Base-by-base conservation (phyloP, 164 flowering plant species). In the Macadamia tetraphylla region DNA sequence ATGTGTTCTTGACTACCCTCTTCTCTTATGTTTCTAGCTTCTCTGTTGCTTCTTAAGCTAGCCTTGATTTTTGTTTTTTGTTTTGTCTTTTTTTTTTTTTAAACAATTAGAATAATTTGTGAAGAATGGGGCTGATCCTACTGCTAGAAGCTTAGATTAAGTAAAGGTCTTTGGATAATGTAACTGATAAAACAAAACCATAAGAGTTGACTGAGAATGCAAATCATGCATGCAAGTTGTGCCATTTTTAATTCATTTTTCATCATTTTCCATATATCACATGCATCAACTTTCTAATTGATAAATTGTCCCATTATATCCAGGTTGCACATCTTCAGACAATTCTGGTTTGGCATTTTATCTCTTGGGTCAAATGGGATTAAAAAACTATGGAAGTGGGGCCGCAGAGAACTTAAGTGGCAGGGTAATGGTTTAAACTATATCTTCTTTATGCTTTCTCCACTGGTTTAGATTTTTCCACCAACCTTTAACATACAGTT, bases 311-410 rank as follows among this genome's bases (percentile, higher is more conserved):
- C 31, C 52, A 31, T 40, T 31, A 15, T 64, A 23, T 71, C 46
- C 69, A 88, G 90, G 88, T 85, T 73, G 81, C 74, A 18, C 78
- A 87, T 49, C 89, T 86, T 65, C 78, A 88, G 65, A 86, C 89
- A 88, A 85, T 66, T 86, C 88, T 60, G 90, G 88, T 62, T 78
- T 64, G 87, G 87, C 48, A 60, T 88, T 64, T 77, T 88, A 77
- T 89, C 94, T 6, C 87, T 88, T 62, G 91, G 88, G 10, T 79
- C 86, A 63, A 84, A 86, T 68, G 91, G 86, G 56, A 73, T 76
- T 69, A 89, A 86, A 65, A 85, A 83, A 77, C 86, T 94, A 31
- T 94, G 98, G 97, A 94, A 91, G 79, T 94, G 98, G 98, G 43
- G 67, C 58, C 88, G 94, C 44, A 86, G 51, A 70, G 97, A 91